Evolutionary conservation across 257 asterid species (phyloP), one percentile per base, ranked within the genome.

Genomic region (Penstemon eatonii): DNA sequence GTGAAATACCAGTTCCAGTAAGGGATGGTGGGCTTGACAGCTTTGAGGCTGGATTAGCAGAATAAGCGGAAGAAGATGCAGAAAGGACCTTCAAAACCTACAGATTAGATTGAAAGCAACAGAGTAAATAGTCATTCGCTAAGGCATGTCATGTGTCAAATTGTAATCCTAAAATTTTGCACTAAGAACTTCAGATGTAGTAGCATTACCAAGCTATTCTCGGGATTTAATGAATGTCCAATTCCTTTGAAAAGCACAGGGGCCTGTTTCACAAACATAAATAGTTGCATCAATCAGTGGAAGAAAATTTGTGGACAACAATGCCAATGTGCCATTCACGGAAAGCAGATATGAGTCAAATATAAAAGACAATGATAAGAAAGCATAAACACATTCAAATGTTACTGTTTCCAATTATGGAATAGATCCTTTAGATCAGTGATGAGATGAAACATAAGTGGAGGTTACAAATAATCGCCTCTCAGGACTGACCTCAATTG

Each of bases 171-270:
- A 6, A 8, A 42, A 19, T 42, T 8, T 67, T 49, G 58, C 53
- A 18, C 45, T 40, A 59, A 13, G 41, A 3, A 59, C n/a, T 25
- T 19, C n/a, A 66, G 68, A 7, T 13, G 51, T 63, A 41, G 56
- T 72, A 37, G 57, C 45, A 4, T 74, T 89, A 89, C 96, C 96
- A 89, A 79, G 78, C 79, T 79, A 65, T 80, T 89, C 50, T 82
- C 81, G n/a, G 88, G 87, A 79, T 80, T 86, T 56, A 89, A 49
- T 9, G 88, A 78, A 56, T 89, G 96, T 60, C 94, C 90, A 12
- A 85, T 85, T 69, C 96, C 96, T 61, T 80, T 84, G 71, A 84
- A 89, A 68, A 89, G 85, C 51, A 89, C 83, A 61, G 96, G 94
- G 37, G 90, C 94, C 96, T 89, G 83, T 60, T 65, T 53, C 67